Percentiles rank a stretch among this genome's conserved stretches.
Evolutionary conservation across 2,329 filamentous ascomycete species (phyloP).

Genomic region (Immersiporthe knoxdaviesiana): DNA sequence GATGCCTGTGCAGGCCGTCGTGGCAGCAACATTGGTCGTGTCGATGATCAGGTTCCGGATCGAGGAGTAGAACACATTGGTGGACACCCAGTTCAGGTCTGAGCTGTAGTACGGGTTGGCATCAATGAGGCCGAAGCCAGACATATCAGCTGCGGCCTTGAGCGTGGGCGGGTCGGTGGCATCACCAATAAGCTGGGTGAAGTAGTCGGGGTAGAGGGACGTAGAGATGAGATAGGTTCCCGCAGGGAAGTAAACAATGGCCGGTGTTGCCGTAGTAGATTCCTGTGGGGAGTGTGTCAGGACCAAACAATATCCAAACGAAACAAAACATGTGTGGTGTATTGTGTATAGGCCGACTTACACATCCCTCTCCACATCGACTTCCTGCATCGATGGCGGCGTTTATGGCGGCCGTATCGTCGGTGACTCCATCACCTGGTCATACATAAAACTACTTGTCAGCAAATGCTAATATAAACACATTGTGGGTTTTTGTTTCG

Average conservation of each 20-base stretch:
- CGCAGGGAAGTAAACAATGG: slow-evolving; percentile 48
- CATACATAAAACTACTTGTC: not conserved
- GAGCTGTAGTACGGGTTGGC: slow-evolving; percentile 50
- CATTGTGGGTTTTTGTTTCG: not conserved
- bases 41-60: slow-evolving; percentile 63
- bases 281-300: slow-evolving; percentile 36
- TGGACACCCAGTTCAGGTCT: slow-evolving; percentile 54
- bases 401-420: slow-evolving; percentile 52
- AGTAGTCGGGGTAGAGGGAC: slow-evolving; percentile 76
- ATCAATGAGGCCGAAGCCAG: slow-evolving; percentile 52
- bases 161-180: slow-evolving; percentile 60
- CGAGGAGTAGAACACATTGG: slow-evolving; percentile 64
- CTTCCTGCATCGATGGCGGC: slow-evolving; percentile 45
- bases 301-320: no score
- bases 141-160: slow-evolving; percentile 56
- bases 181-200: slow-evolving; percentile 78
- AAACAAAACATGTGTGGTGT: not conserved
- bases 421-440: slow-evolving; percentile 48
- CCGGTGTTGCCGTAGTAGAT: slow-evolving; percentile 46
- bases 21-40: slow-evolving; percentile 55
- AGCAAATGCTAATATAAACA: not conserved
- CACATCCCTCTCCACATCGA: slow-evolving; percentile 48
- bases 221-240: slow-evolving; percentile 71
- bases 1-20: slow-evolving; percentile 56
- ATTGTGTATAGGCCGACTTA: slow-evolving; percentile 35